Base-by-base conservation (phyloP, 306 rosid genomes). In the Amphicarpaea edgeworthii region DNA sequence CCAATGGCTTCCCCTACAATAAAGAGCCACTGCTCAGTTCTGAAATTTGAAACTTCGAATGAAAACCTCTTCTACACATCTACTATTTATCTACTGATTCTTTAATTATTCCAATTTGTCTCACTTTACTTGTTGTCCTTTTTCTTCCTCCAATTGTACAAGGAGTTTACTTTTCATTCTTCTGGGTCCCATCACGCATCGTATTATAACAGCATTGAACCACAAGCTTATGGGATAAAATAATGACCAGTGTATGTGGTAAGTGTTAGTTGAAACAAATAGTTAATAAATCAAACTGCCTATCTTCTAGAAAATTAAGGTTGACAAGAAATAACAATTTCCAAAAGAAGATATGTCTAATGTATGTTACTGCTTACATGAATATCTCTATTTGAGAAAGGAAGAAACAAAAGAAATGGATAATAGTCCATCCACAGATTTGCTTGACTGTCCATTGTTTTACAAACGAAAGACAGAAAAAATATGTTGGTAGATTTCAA, bases 391-490 rank as follows among this genome's bases (percentile, higher is more conserved):
- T 63, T 42, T 34, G 30, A 58, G 40, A 68, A 60, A 19, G 12
- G 19, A 75, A 75, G 43, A 68, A 54, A 37, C 41, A 8, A 46
- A 55, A 55, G 26, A 74, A 20, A 41, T 50, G 53, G 64, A 64
- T 78, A 76, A 78, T 23, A 59, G 43, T 34, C 54, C 45, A 61
- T 46, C 63, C 64, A 59, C 43, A 58, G 26, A 57, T 76, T 37
- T 6, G 45, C 74, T 34, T 45, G 70, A 57, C 16, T 55, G 19
- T 8, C 58, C 41, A 16, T 46, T 32, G 51, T 12, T 72, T 77
- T 72, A 41, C 65, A 12, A 49, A 43, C 15, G 28, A 67, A 58
- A 42, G 49, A 80, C 12, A 30, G 40, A 68, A 12, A 14, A 26
- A 12, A 65, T 73, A 50, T 30, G 28, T 15, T 19, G 70, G 30